Conservation (phyloP, 805 yeast species). For the Saccharomycopsis amapae region DNA sequence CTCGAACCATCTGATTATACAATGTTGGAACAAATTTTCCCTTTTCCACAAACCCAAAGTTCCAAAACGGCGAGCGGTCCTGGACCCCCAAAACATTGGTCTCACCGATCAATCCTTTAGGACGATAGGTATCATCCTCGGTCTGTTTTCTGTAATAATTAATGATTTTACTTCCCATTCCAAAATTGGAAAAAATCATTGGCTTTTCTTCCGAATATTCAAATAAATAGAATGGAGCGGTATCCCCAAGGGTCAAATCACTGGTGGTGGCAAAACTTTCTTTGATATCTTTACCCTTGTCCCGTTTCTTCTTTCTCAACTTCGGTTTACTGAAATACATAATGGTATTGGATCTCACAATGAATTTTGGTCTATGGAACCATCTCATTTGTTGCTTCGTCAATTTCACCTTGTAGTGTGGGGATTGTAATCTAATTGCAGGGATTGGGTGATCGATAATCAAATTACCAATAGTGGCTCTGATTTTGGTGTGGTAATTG, state of each 20-base stretch:
- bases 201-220: conserved; percentile 93
- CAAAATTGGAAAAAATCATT: conserved; percentile 72
- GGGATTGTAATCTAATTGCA: conserved; percentile 80
- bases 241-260: conserved; percentile 80
- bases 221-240: conserved; percentile 66
- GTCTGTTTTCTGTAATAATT: conserved; percentile 83
- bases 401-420: conserved; percentile 77
- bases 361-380: conserved; percentile 74
- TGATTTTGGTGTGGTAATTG: conserved; percentile 83
- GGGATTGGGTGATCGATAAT: conserved; percentile 89
- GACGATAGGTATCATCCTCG: conserved; percentile 78
- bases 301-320: conserved; percentile 78
- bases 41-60: conserved; percentile 91
- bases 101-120: conserved; percentile 85
- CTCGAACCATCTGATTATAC: conserved; percentile 85
- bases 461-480: conserved; percentile 87
- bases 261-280: conserved; percentile 65
- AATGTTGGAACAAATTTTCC: conserved; percentile 92
- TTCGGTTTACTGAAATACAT: conserved; percentile 72
- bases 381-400: conserved; percentile 61
- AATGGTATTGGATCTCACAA: conserved; percentile 68
- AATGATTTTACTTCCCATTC: conserved; percentile 92
- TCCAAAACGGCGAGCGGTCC: conserved; percentile 97
- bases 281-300: conserved; percentile 71
- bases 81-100: conserved; percentile 94